phyloP scores from a whole-genome alignment of 371 early-diverging fungal genomes.

The Mortierella sp. region DNA sequence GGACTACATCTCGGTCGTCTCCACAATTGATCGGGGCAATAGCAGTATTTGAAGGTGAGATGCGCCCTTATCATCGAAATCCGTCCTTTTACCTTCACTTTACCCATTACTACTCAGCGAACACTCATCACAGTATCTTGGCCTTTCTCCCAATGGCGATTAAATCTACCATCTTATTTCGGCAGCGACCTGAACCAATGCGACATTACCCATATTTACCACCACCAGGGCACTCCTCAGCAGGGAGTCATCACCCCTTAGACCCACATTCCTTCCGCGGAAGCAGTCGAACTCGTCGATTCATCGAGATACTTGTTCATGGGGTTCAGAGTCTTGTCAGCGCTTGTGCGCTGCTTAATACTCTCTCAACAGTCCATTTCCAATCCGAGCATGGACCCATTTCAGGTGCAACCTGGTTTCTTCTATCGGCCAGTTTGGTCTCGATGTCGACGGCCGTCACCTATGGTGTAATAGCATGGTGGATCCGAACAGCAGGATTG shows the following conservation, averaged over 20 bases:
- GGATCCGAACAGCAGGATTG: too few relatives aligned
- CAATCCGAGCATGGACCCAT: conserved; percentile 13
- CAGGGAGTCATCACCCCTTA: neutral
- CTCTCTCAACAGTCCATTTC: conserved; percentile 11
- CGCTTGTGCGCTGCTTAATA: conserved; percentile 8
- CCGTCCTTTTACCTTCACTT: too few relatives aligned
- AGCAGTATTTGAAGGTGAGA: too few relatives aligned
- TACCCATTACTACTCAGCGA: too few relatives aligned
- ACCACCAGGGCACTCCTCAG: conserved; percentile 6
- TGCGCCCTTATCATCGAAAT: too few relatives aligned
- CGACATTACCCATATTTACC: conserved; percentile 8
- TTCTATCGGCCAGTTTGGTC: conserved; percentile 4
- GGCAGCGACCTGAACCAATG: neutral
- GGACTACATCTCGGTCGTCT: too few relatives aligned
- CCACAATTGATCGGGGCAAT: too few relatives aligned
- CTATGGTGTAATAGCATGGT: conserved; percentile 21
- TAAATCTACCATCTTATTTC: neutral
- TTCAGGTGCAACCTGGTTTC: conserved; percentile 17
- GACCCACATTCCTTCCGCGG: neutral
- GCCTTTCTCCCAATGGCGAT: neutral
- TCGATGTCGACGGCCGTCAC: conserved; percentile 12
- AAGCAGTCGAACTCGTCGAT: conserved; percentile 1
- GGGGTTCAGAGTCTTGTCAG: conserved; percentile 10
- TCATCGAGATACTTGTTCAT: conserved; percentile 16
- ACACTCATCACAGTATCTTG: too few relatives aligned